Evolutionary conservation across 2,329 filamentous ascomycete species (phyloP), one percentile per base, ranked within the genome.

Genomic region (Pestalotiopsis sp.): DNA sequence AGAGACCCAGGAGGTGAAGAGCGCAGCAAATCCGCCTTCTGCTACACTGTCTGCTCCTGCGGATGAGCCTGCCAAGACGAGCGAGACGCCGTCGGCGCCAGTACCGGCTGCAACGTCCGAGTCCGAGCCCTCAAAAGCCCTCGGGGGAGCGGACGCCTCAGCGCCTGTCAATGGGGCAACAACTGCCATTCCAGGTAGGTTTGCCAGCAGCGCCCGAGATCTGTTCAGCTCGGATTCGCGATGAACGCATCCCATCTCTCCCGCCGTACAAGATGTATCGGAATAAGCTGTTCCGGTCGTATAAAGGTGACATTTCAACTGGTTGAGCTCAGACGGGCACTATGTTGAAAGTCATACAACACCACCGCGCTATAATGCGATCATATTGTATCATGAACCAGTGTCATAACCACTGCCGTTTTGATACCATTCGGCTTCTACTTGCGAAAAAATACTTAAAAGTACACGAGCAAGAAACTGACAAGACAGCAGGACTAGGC

Each of bases 41-140:
- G 31, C 31, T 25, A 57, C 14, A 49, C 36, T 70, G 13, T 61
- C 70, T 59, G 58, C 70, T 59, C 64, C 70, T 57, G 63, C 69
- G 12, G 74, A 73, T 68, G 71, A 73, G 31, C 66, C 71, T 58
- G 61, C 70, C 58, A 71, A 75, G 41, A 73, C 74, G 60, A 58
- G 67, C 17, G 31, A 39, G n/a, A 57, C 62, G 11, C 39, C n/a
- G 25, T 36, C 27, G 4, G 20, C 36, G 45, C 17, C 60, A 41
- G 60, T 39, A 17, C 63, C 67, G 27, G 59, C 39, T 25, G 23
- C 67, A 12, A 59, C 57, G 11, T 62, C 27, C 52, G 45, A 36
- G 6, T n/a, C 52, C 20, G 66, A 68, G 60, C 59, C 57, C 39
- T 31, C 62, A 20, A 45, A 59, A 58, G 36, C 9, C 68, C 31